These are phyloP conservation scores for Crotalaria pallida DNA, from an alignment of 306 rosid species.

Conservation along the genomic window DNA sequence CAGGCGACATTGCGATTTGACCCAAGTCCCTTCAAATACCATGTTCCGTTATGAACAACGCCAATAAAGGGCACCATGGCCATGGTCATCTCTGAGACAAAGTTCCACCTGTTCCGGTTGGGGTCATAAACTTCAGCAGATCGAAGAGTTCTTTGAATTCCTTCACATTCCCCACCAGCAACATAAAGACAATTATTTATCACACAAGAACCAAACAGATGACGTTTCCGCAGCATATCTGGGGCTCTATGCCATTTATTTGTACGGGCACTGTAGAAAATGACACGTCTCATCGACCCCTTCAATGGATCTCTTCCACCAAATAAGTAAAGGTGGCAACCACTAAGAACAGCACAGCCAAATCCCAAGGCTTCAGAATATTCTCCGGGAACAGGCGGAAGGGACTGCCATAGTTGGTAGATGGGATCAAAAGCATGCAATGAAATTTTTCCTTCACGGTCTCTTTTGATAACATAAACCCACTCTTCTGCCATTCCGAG, in stretches of 20 bases:
- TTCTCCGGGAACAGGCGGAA: conserved; percentile 93
- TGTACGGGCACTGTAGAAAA: conserved; percentile 90
- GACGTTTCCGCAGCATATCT: conserved; percentile 96
- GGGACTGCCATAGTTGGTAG: conserved; percentile 97
- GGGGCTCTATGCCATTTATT: conserved; percentile 99
- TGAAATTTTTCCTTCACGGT: conserved; percentile 88
- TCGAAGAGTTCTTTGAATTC: conserved; percentile 92
- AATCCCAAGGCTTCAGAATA: conserved; percentile 95
- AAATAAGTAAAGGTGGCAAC: conserved; percentile 91
- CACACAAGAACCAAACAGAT: conserved; percentile 88
- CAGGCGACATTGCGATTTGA: conserved; percentile 87
- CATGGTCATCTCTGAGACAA: conserved; percentile 88
- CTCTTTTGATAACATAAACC: conserved; percentile 97
- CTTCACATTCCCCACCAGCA: conserved; percentile 99
- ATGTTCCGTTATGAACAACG: conserved; percentile 80
- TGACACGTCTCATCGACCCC: conserved; percentile 97
- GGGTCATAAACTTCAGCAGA: conserved; percentile 97
- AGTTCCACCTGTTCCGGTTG: conserved; percentile 82
- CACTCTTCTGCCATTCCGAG: conserved; percentile 99
- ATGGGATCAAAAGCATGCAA: conserved; percentile 97
- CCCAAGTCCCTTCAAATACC: conserved; percentile 97
- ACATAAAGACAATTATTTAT: conserved; percentile 95
- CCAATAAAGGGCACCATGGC: conserved; percentile 98
- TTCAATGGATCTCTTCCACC: conserved; percentile 90
- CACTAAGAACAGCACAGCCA: conserved; percentile 98